Evolutionary conservation across 352 stramenopile species (phyloP), one percentile per base, ranked within the genome.

Genomic region (Pythium rhizo-oryzae): DNA sequence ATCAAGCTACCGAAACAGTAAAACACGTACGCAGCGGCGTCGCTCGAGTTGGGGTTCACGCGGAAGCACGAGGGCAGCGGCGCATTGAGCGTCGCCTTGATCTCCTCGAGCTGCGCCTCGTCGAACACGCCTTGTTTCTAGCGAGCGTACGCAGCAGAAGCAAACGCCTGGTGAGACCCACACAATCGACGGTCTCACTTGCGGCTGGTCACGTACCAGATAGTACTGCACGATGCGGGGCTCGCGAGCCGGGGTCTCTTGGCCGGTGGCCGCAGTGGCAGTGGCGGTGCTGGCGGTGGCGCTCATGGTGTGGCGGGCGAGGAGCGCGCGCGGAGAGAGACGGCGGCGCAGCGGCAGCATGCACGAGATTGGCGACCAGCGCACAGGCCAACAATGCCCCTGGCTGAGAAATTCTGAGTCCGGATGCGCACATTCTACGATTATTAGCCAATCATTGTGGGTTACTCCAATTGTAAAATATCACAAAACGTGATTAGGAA

Each of bases 51-150:
- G 18, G 82, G 80, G 43, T 89, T 93, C 35, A 93, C 74, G 24
- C 84, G 78, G 58, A 93, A 93, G 73, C 84, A 93, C 39, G 84
- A 80, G 12, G 84, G 84, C 56, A 93, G 72, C 39, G 82, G 80
- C 51, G 74, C 74, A 24, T 84, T 59, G 23, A 93, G 73, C 19
- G 81, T 89, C 21, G 65, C 63, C 46, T 78, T 76, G 70, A 89
- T 83, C 16, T 69, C 54, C 12, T 67, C 71, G 51, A 81, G 67
- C 56, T 89, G 70, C 9, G 84, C 77, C 0, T 53, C 52, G 7
- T 37, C 64, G 62, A 93, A 90, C 23, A 93, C 70, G 19, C 84
- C 80, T 84, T 93, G 84, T 8, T 52, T 72, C 81, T 92, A 55
- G 15, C 18, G 13, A 7, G 25, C 23, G n/a, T 9, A 54, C 7